Conservation (phyloP, 129 eudicot species). For the Silybum marianum region DNA sequence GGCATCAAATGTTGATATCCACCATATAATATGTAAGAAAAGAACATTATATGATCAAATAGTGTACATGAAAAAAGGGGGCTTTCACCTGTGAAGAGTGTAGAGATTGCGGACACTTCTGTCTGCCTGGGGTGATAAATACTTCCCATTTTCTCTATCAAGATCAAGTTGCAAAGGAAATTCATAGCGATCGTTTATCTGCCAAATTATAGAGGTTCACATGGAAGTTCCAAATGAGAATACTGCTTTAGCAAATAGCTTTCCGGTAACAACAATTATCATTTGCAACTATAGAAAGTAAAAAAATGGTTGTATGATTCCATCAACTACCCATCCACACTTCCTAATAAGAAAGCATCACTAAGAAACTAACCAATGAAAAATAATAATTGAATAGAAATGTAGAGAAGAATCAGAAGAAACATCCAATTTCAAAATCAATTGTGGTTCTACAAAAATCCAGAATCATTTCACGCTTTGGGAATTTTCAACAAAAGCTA, state of each 20-base stretch:
- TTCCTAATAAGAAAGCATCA: slow-evolving; percentile 1
- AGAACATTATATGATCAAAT: slow-evolving; percentile 5
- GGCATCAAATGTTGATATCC: slow-evolving; percentile 19
- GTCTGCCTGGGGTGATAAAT: slow-evolving; percentile 92
- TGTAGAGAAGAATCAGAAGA: neutral
- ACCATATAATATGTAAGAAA: neutral
- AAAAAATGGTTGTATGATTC: neutral
- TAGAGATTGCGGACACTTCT: slow-evolving; percentile 88
- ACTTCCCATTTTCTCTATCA: slow-evolving; percentile 86
- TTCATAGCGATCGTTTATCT: slow-evolving; percentile 99
- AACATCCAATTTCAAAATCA: neutral
- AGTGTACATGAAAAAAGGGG: neutral
- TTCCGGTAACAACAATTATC: neutral
- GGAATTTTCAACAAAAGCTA: neutral
- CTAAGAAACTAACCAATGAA: slow-evolving; percentile 3
- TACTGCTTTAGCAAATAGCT: slow-evolving; percentile 20
- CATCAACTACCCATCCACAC: neutral
- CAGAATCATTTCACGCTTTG: neutral
- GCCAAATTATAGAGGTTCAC: slow-evolving; percentile 18
- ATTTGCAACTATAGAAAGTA: neutral
- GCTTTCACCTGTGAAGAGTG: slow-evolving; percentile 74
- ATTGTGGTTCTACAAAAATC: neutral
- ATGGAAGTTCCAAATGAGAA: neutral
- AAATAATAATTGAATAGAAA: neutral
- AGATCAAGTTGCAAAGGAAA: slow-evolving; percentile 96